Evolutionary conservation across 2,329 filamentous ascomycete genomes (phyloP), one percentile per base, ranked within the genome.

Genomic region (Colletotrichum sublineola): DNA sequence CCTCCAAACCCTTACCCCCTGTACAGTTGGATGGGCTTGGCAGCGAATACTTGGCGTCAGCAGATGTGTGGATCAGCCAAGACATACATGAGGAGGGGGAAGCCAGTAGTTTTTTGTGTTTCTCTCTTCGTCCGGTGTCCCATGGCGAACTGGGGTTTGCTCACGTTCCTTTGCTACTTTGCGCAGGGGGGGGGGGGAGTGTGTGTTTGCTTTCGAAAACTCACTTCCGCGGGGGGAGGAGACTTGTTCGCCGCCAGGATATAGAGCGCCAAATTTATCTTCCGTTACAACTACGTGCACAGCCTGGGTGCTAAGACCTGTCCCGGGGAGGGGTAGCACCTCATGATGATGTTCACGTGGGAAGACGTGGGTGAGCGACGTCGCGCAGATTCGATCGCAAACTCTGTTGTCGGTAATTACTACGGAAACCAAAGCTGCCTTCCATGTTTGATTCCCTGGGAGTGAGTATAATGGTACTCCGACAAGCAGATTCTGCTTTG

Each of bases 1-100:
- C 12, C 53, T 65, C 4, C 40, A 2, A 24, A 24, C 5, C 40
- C 40, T 42, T 2, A 1, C 12, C 46, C 69, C 69, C 60, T 65
- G 55, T 33, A 46, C 40, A 69, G 42, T 69, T 69, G 66, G 60
- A 44, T 38, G 53, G 53, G 31, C 62, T 63, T 60, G 69, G 53
- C 55, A 69, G 69, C 50, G 52, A 60, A 67, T 31, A 68, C 69
- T 72, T 69, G 69, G 69, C 69, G 66, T 72, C 69, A 72, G 69
- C 69, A 72, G 66, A 72, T 69, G 66, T 69, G 69, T 72, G 69
- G 69, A 72, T 69, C 53, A 72, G 69, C 69, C 69, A 72, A 72
- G 69, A 69, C 60, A 42, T 33, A 48, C 48, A 29, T n/a, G 63
- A 56, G 55, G 52, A 38, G 15, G 38, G 58, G 53, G 15, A 5